Base-by-base conservation (phyloP, 2,329 filamentous ascomycete genomes). In the Claviceps humidiphila region DNA sequence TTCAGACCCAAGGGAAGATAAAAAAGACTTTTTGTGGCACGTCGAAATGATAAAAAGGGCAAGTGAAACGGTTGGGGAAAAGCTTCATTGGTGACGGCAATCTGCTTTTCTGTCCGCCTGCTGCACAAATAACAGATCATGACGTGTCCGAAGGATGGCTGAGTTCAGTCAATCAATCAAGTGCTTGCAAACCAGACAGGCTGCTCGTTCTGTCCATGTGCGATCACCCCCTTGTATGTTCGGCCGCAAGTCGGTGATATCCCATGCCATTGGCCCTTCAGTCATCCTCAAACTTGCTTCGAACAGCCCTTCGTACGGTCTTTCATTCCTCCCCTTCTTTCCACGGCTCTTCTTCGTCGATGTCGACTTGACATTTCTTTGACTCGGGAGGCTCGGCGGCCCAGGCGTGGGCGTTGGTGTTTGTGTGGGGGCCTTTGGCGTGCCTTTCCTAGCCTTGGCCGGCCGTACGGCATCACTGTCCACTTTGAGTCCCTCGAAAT, bases 301-400 rank as follows among this genome's bases (percentile, higher is more conserved):
- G 52, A 81, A 81, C 5, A 76, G 62, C 0, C 73, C 74, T 42
- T 72, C 64, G 59, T 78, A 80, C 2, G 74, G 74, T 58, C 71
- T 75, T 50, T 62, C 58, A 34, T 65, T 64, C 38, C 62, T 57
- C 2, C 56, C 51, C 57, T 69, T 68, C 54, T 67, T 72, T 58
- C 70, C 71, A 7, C 68, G 66, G 58, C 56, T 63, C 63, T 59
- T 71, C 60, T 64, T 64, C 30, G 61, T 59, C 6, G 60, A 59
- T 22, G 53, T 52, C 38, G 60, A 53, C 55, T 64, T 67, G 39
- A 55, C 56, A 6, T 53, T 58, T 47, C 59, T 59, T 9, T 60
- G 58, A 46, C 54, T 52, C 13, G 55, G 52, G 37, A 59, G 57
- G 9, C 58, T 61, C 13, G 61, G 58, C 8, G 62, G 63, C n/a